Percentiles rank a stretch among this genome's conserved stretches.
phyloP scores from a whole-genome alignment of 2,329 filamentous ascomycete genomes.

The Podosphaera fusca region DNA sequence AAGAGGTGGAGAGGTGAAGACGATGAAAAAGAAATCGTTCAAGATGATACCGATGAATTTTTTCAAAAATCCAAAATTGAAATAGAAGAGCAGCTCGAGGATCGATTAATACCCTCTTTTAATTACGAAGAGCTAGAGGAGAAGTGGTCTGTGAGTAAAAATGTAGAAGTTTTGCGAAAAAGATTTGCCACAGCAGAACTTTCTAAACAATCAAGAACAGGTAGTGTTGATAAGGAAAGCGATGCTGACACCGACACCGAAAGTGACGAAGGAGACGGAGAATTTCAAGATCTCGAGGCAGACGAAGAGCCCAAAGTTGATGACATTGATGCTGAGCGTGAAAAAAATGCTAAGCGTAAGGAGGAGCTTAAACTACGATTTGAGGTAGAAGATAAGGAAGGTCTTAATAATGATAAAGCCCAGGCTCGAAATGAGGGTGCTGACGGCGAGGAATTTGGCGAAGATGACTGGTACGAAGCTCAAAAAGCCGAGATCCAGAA shows the following conservation, averaged over 20 bases:
- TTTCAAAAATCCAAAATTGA: slow-evolving; percentile 38
- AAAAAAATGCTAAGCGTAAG: slow-evolving; percentile 74
- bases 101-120: slow-evolving; percentile 54
- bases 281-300: slow-evolving; percentile 67
- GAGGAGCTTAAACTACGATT: slow-evolving; percentile 88
- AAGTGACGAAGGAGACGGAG: slow-evolving; percentile 52
- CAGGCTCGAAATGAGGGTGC: slow-evolving; percentile 47
- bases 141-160: slow-evolving; percentile 67
- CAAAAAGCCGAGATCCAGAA: slow-evolving; percentile 91
- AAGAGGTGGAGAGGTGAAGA: slow-evolving; percentile 56
- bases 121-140: slow-evolving; percentile 60
- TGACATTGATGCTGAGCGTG: slow-evolving; percentile 64
- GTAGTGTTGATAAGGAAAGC: slow-evolving; percentile 22
- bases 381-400: slow-evolving; percentile 94
- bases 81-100: slow-evolving; percentile 49
- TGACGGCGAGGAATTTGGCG: slow-evolving; percentile 61
- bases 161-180: slow-evolving; percentile 48
- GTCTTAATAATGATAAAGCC: slow-evolving; percentile 75
- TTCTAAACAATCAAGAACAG: slow-evolving; percentile 29
- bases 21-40: slow-evolving; percentile 32
- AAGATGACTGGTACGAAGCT: slow-evolving; percentile 96
- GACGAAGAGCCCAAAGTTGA: slow-evolving; percentile 33
- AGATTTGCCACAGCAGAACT: slow-evolving; percentile 54
- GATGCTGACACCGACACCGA: slow-evolving; percentile 26
- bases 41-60: slow-evolving; percentile 38